A percentile compares a stretch with the other conserved stretches of the same genome.
Evolutionary conservation across 2,329 filamentous ascomycete genomes (phyloP).

Genomic region (Penicillium sp.): DNA sequence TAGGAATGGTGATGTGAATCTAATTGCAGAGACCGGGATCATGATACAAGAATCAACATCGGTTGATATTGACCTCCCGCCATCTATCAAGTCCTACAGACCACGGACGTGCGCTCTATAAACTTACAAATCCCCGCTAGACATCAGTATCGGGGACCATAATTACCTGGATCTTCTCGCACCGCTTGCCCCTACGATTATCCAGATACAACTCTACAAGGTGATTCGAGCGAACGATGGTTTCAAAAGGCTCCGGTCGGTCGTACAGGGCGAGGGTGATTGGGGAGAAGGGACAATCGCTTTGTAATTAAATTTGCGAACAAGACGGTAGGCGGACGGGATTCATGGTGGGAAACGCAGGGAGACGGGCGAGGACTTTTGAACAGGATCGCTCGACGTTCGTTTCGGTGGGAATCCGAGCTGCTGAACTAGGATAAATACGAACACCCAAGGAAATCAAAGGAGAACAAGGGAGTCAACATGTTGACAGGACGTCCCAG

Average conservation of each 20-base stretch:
- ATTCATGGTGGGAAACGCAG: conserved; percentile 19
- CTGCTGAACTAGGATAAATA: conserved; percentile 27
- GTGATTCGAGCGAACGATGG: conserved; percentile 5
- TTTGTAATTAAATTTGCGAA: conserved; percentile 21
- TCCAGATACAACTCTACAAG: conserved; percentile 15
- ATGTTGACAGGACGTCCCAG: neutral
- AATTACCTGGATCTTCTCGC: no score
- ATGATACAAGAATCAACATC: no score
- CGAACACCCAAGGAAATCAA: conserved; percentile 11
- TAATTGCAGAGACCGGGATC: no score
- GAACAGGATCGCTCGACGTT: conserved; percentile 23
- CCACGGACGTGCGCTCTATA: no score
- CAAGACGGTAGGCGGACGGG: conserved; percentile 20
- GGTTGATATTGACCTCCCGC: neutral
- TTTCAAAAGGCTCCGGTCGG: conserved; percentile 11
- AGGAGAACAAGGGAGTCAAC: conserved; percentile 1
- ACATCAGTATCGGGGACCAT: no score
- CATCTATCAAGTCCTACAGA: no score
- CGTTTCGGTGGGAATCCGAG: conserved; percentile 24
- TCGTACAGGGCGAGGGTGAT: conserved; percentile 18
- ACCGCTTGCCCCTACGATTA: no score
- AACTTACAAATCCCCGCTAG: no score
- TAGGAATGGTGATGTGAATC: no score
- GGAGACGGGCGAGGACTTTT: conserved; percentile 18
- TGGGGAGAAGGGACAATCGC: conserved; percentile 13